Base-by-base conservation (phyloP, 75 land plant genomes). In the Ceratopteris richardii region DNA sequence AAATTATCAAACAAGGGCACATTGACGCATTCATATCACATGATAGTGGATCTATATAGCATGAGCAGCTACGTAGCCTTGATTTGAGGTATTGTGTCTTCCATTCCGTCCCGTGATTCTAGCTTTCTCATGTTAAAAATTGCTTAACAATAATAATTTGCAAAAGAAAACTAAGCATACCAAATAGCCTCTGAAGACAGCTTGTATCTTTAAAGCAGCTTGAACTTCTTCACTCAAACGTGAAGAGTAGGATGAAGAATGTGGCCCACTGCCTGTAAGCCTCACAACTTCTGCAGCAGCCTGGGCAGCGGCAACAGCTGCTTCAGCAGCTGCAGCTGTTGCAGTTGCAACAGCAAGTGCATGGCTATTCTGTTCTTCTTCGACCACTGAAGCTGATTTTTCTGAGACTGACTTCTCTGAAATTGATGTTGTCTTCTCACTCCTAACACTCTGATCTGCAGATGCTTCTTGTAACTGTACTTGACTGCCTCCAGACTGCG, bases 291-390 rank as follows among this genome's bases (percentile, higher is more conserved):
- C 71, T 23, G 82, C 85, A 14, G 88, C 88, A 46, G 85, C 88
- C 58, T 82, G 76, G 29, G 88, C 88, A 57, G 88, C 88, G 13
- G 82, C 81, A n/a, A 85, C 79, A 9, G 88, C 88, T 51, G 82
- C 85, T 63, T 85, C 88, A 39, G 88, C 88, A 17, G 88, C 88
- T 1, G 82, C 85, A 27, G 88, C 85, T 20, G 88, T 77, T 10
- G 85, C 88, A 26, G 66, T 58, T 14, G 88, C 88, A 40, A 82
- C 88, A 47, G 72, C 77, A 60, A 85, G 28, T 31, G 85, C 88
- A 71, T 78, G 85, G 64, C 69, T 81, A 62, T 65, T 78, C 68
- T 76, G 82, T 58, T 72, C 80, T 20, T 78, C 73, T 50, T 58
- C 76, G 23, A 67, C 87, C 43, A 73, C 78, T 57, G 44, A 69